phyloP scores from a whole-genome alignment of 2,329 filamentous ascomycete genomes.

The Claviceps spartinae region DNA sequence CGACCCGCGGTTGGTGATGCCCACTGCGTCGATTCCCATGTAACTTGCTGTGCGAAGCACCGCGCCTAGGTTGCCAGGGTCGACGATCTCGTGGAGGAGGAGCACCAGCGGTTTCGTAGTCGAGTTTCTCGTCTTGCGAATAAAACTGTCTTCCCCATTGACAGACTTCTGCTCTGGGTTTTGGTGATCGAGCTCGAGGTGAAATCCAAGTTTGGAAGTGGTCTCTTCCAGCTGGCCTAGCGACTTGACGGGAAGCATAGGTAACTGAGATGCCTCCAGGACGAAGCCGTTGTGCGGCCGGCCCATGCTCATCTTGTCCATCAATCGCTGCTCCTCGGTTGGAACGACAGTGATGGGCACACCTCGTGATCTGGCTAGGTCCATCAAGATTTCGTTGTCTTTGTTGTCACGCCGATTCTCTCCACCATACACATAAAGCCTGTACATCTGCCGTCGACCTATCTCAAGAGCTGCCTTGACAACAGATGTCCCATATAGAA shows the following conservation, averaged over 20 bases:
- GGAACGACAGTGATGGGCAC: slow-evolving; percentile 45
- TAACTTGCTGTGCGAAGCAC: slow-evolving; percentile 83
- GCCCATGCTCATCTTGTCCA: slow-evolving; percentile 72
- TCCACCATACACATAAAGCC: slow-evolving; percentile 61
- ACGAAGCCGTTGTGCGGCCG: slow-evolving; percentile 85
- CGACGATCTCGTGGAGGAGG: slow-evolving; percentile 62
- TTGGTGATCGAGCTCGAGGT: slow-evolving; percentile 50
- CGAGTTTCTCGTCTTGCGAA: slow-evolving; percentile 16
- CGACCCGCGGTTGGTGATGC: slow-evolving; percentile 59
- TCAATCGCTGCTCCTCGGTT: slow-evolving; percentile 48
- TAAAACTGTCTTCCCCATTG: slow-evolving; percentile 52
- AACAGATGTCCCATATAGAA: slow-evolving; percentile 73
- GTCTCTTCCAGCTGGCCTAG: slow-evolving; percentile 37
- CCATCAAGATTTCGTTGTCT: slow-evolving; percentile 30
- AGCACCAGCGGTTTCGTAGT: slow-evolving; percentile 54
- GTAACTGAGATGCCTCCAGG: slow-evolving; percentile 74
- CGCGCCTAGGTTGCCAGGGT: slow-evolving; percentile 81
- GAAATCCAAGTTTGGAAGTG: slow-evolving; percentile 36
- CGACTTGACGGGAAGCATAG: slow-evolving; percentile 51
- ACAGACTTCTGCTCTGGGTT: slow-evolving; percentile 58
- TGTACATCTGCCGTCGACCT: slow-evolving; percentile 61
- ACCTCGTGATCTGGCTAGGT: slow-evolving; percentile 32
- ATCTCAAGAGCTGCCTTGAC: slow-evolving; percentile 64
- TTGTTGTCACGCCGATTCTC: slow-evolving; percentile 37
- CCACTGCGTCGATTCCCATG: slow-evolving; percentile 75